Base-by-base conservation (phyloP, 176 grass and related monocot genomes). In the Triticum timopheevii region DNA sequence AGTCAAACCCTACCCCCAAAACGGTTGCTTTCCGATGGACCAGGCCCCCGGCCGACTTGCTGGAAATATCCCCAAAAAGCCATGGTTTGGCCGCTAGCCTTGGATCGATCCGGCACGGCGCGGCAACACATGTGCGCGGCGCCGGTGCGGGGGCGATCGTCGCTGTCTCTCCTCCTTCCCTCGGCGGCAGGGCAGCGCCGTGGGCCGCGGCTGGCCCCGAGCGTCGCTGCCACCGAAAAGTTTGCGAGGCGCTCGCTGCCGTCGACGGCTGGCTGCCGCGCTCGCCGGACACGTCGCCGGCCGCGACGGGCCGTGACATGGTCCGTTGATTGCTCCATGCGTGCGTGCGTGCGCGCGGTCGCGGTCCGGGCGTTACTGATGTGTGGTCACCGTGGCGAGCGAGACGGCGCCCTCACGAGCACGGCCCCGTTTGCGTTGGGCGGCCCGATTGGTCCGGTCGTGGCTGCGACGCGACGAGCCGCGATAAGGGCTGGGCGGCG, bases 131-230 rank as follows among this genome's bases (percentile, higher is more conserved):
- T 77, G 76, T 76, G 85, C 3, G 33, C 52, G 6, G 52, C 1
- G 52, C 16, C 52, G 52, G 52, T 10, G 0, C 69, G 35, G 77
- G 22, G 36, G 49, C 87, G 61, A n/a, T 42, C 47, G 73, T 77
- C 23, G 74, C 52, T 50, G 79, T 77, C 64, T 42, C 4, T n/a
- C 27, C 4, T 4, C 81, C 58, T 87, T 84, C 61, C 86, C 86
- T 88, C 82, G 82, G 90, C 69, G 50, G 69, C 82, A 85, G 82
- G 90, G 90, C 69, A 85, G 77, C 77, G 76, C 76, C 76, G 72
- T 50, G 84, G 58, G 35, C 80, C 76, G 72, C 12, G 85, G 23
- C 42, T 64, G 84, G 56, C 76, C 61, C 67, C 52, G 76, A 39
- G 49, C 2, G 89, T 91, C 85, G 81, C 27, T 81, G 20, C 77